phyloP scores from a whole-genome alignment of 148 eudicot genomes.

The Cornus controversa region DNA sequence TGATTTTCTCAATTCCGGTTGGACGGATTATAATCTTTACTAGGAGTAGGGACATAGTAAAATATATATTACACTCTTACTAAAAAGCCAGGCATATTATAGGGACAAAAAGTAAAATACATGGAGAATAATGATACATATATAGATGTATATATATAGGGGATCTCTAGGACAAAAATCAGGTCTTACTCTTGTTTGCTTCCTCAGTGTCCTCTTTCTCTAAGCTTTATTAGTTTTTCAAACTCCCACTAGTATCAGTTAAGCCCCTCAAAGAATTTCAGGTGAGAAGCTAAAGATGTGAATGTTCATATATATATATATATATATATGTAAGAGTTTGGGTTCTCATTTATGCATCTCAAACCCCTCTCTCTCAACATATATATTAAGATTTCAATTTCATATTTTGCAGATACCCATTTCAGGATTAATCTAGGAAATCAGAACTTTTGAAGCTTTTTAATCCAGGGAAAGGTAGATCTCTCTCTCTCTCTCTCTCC shows the following conservation, averaged over 20 bases:
- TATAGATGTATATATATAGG: neutral
- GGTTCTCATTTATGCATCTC: too few species aligned
- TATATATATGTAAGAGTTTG: slow-evolving; percentile 14
- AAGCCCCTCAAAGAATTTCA: slow-evolving; percentile 4
- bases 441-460: slow-evolving; percentile 9
- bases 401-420: slow-evolving; percentile 7
- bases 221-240: slow-evolving; percentile 16
- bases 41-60: neutral
- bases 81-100: slow-evolving; percentile 2
- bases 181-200: slow-evolving; percentile 15
- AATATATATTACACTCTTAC: neutral
- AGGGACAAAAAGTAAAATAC: neutral
- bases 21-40: neutral
- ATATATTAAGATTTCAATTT: neutral
- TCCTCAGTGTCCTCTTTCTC: neutral
- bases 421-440: neutral
- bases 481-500: too few species aligned
- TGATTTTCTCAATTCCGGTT: neutral
- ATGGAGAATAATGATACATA: neutral
- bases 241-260: neutral
- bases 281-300: slow-evolving; percentile 13
- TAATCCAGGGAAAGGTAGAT: slow-evolving; percentile 14
- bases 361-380: slow-evolving; percentile 1
- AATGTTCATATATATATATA: too few species aligned
- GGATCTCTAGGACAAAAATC: slow-evolving; percentile 8